Conservation (phyloP, 2,329 filamentous ascomycete genomes). For the Aspergillus spinulosporus region DNA sequence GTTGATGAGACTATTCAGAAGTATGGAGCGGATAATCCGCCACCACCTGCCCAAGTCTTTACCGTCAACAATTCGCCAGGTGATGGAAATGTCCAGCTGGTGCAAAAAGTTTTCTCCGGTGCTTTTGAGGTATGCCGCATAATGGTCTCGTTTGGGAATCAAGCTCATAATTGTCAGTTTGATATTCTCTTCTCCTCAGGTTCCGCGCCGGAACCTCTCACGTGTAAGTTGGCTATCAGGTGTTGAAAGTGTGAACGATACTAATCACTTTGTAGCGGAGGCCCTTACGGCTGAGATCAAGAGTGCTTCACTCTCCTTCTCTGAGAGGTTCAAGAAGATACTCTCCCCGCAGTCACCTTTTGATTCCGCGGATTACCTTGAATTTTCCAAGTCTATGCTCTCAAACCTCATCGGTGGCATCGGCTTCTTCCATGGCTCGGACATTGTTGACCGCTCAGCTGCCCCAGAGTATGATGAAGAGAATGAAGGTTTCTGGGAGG, state of each 20-base stretch:
- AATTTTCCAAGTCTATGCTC: slow-evolving; percentile 85
- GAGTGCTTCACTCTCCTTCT: slow-evolving; percentile 66
- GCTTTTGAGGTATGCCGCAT: slow-evolving; percentile 64
- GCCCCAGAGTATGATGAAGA: slow-evolving; percentile 94
- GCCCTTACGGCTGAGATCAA: slow-evolving; percentile 71
- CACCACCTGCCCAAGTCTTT: slow-evolving; percentile 83
- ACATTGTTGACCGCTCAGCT: slow-evolving; percentile 85
- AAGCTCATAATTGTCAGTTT: slow-evolving; percentile 56
- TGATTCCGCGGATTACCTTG: slow-evolving; percentile 67
- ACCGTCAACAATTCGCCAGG: slow-evolving; percentile 64
- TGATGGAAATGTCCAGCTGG: slow-evolving; percentile 75
- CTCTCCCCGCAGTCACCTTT: slow-evolving; percentile 78
- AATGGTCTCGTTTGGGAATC: background rate
- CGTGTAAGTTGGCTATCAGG: slow-evolving; percentile 45
- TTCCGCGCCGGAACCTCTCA: slow-evolving; percentile 59
- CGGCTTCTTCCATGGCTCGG: slow-evolving; percentile 89
- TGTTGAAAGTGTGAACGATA: slow-evolving; percentile 12
- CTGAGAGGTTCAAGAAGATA: slow-evolving; percentile 69
- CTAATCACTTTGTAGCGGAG: slow-evolving; percentile 43
- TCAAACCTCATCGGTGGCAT: slow-evolving; percentile 93
- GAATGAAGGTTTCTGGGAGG: slow-evolving; percentile 93
- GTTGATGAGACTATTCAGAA: slow-evolving; percentile 61
- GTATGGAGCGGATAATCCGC: slow-evolving; percentile 65
- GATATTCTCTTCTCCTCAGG: slow-evolving; percentile 86
- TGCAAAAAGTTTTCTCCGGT: slow-evolving; percentile 93